Base-by-base conservation (phyloP, 1,284 basidiomycete species). In the Melanopsichium pennsylvanicum region DNA sequence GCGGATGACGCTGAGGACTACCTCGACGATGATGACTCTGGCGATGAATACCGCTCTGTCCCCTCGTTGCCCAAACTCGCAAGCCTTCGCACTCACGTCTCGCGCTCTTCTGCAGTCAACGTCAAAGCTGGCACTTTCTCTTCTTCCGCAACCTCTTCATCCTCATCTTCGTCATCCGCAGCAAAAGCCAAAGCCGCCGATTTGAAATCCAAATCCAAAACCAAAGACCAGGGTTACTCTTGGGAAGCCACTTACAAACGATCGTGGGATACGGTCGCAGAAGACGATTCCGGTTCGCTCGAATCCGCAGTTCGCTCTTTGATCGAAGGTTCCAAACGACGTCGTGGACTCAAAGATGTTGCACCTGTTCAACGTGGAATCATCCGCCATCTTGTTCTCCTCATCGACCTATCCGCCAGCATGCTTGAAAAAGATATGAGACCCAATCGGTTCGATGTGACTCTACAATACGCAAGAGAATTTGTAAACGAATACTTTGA, bases 401-500 rank as follows among this genome's bases (percentile, higher is more conserved):
- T 98, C 12, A 84, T 98, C 18, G 95, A 98, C 81, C 84, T 97
- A 1, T 96, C 93, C 0, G 84, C 88, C 2, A 89, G 92, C 1
- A 98, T 98, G 93, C 85, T 88, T 80, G 95, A 97, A 81, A 88
- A 93, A 34, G 95, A 98, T 82, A 91, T 97, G 87, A 87, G 95
- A 11, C 93, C 94, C 3, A 93, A 90, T 16, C 86, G 95, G 15
- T 74, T 74, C 49, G 73, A 96, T 75, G 83, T 97, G 35, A 90
- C 89, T 64, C 83, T 98, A 33, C 89, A 93, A 75, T 95, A 94
- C 78, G 74, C 74, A 3, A 60, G 70, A 50, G 90, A 92, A 67
- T 98, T 98, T 73, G 86, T 97, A 19, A 85, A 87, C 8, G 95
- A 99, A 81, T 99, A 95, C 92, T 99, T 97, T 82, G 96, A 99